These are phyloP conservation scores for Ceratobasidium sp. DNA, from an alignment of 1,284 basidiomycete genomes.

Conservation along the genomic window DNA sequence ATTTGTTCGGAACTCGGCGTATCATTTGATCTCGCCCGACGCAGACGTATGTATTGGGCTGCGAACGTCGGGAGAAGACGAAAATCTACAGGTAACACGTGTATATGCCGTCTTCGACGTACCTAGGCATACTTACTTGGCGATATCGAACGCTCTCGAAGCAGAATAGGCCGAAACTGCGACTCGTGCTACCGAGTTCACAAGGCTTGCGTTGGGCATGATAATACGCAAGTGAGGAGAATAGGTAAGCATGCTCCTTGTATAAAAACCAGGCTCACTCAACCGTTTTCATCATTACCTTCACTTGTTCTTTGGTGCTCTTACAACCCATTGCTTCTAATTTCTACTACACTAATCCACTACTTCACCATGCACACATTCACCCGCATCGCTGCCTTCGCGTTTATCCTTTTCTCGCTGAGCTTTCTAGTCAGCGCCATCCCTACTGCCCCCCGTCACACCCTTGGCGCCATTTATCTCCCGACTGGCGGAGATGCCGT, in stretches of 20 bases:
- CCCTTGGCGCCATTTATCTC: not conserved
- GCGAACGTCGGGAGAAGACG: not conserved
- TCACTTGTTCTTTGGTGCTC: not conserved
- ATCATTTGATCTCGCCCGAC: not conserved
- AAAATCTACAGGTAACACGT: not conserved
- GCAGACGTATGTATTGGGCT: not conserved
- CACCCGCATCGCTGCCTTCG: constrained; percentile 18
- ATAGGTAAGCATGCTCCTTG: not conserved
- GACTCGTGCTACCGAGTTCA: not conserved
- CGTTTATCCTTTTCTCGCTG: constrained; percentile 25
- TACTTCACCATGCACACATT: constrained; percentile 20
- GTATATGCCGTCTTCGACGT: not conserved
- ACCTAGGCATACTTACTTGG: not conserved
- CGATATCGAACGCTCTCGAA: not conserved
- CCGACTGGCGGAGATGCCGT: constrained; percentile 24
- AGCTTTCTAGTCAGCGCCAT: constrained; percentile 33
- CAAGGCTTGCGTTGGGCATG: not conserved
- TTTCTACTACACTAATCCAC: not conserved
- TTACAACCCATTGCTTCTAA: not conserved
- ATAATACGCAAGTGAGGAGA: not conserved
- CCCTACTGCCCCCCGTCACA: not conserved
- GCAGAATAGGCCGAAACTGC: too few species aligned
- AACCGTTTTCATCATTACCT: not conserved
- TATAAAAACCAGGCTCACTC: constrained; percentile 9
- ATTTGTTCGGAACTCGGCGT: constrained; percentile 3